Evolutionary conservation across 768 basidiomycete genomes (phyloP).

Genomic region (Boletus pseudopeckii): DNA sequence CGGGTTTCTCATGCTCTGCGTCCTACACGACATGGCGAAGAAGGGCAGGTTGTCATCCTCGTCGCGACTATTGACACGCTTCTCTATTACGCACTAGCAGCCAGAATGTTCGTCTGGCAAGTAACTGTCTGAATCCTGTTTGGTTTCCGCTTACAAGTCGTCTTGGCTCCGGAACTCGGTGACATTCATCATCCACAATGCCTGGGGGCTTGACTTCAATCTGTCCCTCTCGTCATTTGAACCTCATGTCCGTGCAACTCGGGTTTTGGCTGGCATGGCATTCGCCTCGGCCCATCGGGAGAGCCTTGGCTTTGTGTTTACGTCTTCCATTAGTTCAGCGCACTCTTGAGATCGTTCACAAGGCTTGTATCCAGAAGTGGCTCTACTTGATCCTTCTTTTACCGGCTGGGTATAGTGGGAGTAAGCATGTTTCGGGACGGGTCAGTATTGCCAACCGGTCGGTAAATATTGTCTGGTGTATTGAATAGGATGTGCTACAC

Average conservation of each 20-base stretch:
- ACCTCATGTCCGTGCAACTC: constrained; percentile 31
- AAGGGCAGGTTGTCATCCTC: constrained; percentile 33
- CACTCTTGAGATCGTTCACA: constrained; percentile 23
- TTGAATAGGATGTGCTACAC: background rate
- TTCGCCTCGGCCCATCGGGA: background rate
- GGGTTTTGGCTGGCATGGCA: constrained; percentile 32
- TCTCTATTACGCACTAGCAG: constrained; percentile 25
- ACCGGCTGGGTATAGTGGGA: constrained; percentile 35
- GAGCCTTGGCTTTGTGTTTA: constrained; percentile 23
- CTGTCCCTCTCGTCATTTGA: constrained; percentile 36
- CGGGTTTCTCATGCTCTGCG: constrained; percentile 28
- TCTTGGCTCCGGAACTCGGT: constrained; percentile 23
- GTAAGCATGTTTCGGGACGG: constrained; percentile 38
- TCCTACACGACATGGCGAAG: constrained; percentile 14
- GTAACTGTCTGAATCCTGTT: constrained; percentile 11
- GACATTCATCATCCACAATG: constrained; percentile 35
- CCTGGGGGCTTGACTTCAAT: constrained; percentile 43
- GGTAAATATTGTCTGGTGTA: background rate
- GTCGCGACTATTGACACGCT: constrained; percentile 32
- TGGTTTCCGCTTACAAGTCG: background rate
- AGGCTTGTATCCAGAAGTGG: constrained; percentile 38
- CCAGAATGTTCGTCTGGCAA: constrained; percentile 28
- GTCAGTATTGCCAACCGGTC: constrained; percentile 16
- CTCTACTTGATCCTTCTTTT: constrained; percentile 24
- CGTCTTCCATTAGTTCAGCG: constrained; percentile 22